These are phyloP conservation scores for Dendrobium huoshanense DNA, from an alignment of 106 monocot genomes.

Conservation along the genomic window DNA sequence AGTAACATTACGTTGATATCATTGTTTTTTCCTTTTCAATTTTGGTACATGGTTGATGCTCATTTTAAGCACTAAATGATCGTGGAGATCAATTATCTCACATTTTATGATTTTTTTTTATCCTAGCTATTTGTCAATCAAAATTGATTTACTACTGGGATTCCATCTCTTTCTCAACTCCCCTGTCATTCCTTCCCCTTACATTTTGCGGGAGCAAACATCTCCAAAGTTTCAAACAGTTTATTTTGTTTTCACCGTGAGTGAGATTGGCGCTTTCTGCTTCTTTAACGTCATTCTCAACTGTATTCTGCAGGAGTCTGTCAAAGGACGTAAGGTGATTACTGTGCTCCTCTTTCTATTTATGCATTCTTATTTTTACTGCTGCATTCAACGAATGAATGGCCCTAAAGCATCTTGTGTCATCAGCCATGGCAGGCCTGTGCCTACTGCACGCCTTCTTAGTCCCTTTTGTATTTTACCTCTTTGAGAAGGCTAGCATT, in stretches of 20 bases:
- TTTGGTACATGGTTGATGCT: neutral
- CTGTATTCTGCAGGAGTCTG: neutral
- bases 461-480: too few species aligned
- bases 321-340: neutral
- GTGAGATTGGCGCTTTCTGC: neutral
- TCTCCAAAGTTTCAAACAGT: neutral
- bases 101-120: neutral
- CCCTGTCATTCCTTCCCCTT: neutral
- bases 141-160: neutral
- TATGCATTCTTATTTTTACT: too few species aligned
- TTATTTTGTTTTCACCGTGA: neutral
- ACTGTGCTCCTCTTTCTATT: neutral
- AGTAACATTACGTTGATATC: neutral
- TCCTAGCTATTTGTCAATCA: neutral
- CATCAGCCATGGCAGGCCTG: too few species aligned
- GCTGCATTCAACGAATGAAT: too few species aligned
- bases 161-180: neutral
- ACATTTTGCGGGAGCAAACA: neutral
- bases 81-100: neutral
- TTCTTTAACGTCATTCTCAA: neutral
- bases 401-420: too few species aligned
- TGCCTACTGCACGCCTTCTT: too few species aligned
- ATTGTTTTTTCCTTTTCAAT: neutral
- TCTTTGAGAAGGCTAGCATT: too few species aligned
- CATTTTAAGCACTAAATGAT: neutral